Conservation (phyloP, 768 basidiomycete genomes). For the Dictyophora rubrovolvata region DNA sequence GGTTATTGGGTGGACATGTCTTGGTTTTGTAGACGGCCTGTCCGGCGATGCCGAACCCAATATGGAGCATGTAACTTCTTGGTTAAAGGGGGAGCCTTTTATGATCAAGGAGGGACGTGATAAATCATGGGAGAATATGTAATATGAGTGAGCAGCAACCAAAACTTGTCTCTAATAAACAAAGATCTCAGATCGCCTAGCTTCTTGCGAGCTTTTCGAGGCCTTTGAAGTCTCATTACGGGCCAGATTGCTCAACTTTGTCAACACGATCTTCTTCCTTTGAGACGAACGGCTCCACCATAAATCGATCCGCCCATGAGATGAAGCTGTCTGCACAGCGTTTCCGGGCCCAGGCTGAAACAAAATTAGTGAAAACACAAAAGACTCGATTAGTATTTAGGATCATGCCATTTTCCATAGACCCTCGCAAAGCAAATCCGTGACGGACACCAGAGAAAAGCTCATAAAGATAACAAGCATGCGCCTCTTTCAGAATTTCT, state of each 20-base stretch:
- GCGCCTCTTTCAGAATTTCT: slow-evolving; percentile 42
- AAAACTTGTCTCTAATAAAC: not conserved
- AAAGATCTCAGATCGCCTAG: no score
- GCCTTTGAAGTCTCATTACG: no score
- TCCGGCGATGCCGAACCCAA: slow-evolving; percentile 55
- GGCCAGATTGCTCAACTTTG: not conserved
- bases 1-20: slow-evolving; percentile 83
- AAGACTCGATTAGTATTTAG: not conserved
- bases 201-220: no score
- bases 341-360: slow-evolving; percentile 48
- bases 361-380: not conserved
- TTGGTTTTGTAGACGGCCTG: slow-evolving; percentile 67
- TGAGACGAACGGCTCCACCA: not conserved
- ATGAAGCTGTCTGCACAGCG: slow-evolving; percentile 41
- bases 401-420: slow-evolving; percentile 21
- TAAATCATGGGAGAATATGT: slow-evolving; percentile 25
- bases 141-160: not conserved
- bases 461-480: slow-evolving; percentile 38
- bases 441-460: slow-evolving; percentile 37
- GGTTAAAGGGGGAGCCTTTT: slow-evolving; percentile 58
- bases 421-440: slow-evolving; percentile 25
- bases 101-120: slow-evolving; percentile 56
- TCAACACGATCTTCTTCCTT: not conserved
- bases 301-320: slow-evolving; percentile 42
- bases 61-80: slow-evolving; percentile 37